Percentiles rank a stretch among this genome's conserved stretches.
Conservation (phyloP, 2,329 filamentous ascomycete species). For the Hawksworthiomyces lignivorus region DNA sequence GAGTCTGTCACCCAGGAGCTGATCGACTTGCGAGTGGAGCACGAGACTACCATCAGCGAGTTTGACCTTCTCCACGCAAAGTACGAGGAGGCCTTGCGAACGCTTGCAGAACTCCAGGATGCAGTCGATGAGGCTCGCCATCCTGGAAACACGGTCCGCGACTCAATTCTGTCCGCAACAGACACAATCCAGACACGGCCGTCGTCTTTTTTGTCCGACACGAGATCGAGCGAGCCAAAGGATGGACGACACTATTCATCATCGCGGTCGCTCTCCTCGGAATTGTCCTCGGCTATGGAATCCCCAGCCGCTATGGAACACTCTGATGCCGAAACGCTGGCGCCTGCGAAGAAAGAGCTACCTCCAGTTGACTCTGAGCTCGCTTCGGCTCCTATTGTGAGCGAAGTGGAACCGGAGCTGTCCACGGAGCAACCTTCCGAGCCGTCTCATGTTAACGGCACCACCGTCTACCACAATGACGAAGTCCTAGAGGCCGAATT, state of each 20-base stretch:
- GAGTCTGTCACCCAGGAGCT: slow-evolving; percentile 88
- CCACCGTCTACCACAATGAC: background rate
- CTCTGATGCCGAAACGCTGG: slow-evolving; percentile 50
- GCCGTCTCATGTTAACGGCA: background rate
- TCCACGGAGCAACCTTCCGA: background rate
- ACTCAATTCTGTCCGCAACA: slow-evolving; percentile 48
- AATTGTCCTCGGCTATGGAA: slow-evolving; percentile 81
- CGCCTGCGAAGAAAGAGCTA: slow-evolving; percentile 7
- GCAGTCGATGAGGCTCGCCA: slow-evolving; percentile 71
- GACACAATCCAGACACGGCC: slow-evolving; percentile 50
- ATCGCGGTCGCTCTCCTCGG: slow-evolving; percentile 87
- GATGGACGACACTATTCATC: slow-evolving; percentile 62
- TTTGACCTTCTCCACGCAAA: slow-evolving; percentile 77
- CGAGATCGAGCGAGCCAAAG: slow-evolving; percentile 63
- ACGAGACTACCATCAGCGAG: slow-evolving; percentile 75
- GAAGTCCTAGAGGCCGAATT: slow-evolving; percentile 52
- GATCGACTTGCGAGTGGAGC: slow-evolving; percentile 80
- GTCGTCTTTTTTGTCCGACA: slow-evolving; percentile 77
- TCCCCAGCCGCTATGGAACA: slow-evolving; percentile 59
- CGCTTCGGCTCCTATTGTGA: background rate
- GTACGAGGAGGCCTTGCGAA: slow-evolving; percentile 81
- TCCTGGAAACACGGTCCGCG: slow-evolving; percentile 38
- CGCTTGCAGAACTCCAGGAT: slow-evolving; percentile 79
- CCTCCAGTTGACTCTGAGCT: background rate
- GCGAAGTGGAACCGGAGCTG: background rate